A percentile compares a stretch with the other conserved stretches of the same genome.
phyloP scores from a whole-genome alignment of 148 eudicot species.

The Rhododendron ovatum region DNA sequence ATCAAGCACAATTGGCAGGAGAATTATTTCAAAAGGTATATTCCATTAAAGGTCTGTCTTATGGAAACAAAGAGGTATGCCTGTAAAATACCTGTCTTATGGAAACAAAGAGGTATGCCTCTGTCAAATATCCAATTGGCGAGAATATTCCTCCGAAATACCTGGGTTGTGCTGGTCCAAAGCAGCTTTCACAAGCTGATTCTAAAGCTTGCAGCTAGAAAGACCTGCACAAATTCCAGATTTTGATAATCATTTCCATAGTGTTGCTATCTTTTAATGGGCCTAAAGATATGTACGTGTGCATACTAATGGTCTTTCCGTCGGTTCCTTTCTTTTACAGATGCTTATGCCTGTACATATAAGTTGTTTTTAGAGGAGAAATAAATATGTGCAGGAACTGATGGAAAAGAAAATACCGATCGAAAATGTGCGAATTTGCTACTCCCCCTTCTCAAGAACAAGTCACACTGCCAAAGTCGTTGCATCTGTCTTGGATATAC shows the following conservation, averaged over 20 bases:
- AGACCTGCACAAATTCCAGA: neutral
- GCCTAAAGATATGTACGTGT: neutral
- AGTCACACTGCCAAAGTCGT: slow-evolving; percentile 72
- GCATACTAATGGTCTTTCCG: too few species aligned
- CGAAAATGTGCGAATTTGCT: slow-evolving; percentile 74
- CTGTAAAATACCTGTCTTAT: neutral
- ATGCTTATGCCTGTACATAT: too few species aligned
- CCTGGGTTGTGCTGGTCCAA: neutral
- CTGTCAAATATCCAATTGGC: neutral
- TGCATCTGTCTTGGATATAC: slow-evolving; percentile 65
- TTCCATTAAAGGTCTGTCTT: neutral
- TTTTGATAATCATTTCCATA: neutral
- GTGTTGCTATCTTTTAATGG: neutral
- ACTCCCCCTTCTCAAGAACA: slow-evolving; percentile 94
- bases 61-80: neutral
- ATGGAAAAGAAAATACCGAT: slow-evolving; percentile 42
- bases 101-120: neutral
- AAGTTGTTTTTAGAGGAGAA: neutral
- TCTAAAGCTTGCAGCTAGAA: neutral
- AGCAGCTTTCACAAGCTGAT: neutral
- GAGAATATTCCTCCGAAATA: neutral
- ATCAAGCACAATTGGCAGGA: slow-evolving; percentile 75
- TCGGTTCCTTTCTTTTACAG: too few species aligned
- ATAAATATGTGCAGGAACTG: slow-evolving; percentile 52
- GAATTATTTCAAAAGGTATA: slow-evolving; percentile 64